Percentiles rank a stretch among this genome's conserved stretches.
phyloP scores from a whole-genome alignment of 345 rosid species.

The Gossypium mustelinum region DNA sequence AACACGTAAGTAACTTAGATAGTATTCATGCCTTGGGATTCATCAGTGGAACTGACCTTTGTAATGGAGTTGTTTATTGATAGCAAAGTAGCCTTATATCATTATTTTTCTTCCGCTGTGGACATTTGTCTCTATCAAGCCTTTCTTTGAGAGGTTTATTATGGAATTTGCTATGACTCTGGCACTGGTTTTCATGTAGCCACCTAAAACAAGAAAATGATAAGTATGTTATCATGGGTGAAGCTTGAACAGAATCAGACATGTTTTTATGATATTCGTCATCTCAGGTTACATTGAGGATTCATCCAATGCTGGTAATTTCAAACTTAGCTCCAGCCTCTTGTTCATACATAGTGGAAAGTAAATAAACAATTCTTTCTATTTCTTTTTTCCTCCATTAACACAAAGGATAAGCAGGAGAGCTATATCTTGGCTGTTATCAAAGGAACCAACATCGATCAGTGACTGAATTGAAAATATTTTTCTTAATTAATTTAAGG shows the following conservation, averaged over 20 bases:
- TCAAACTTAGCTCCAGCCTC: not conserved
- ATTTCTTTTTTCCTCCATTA: not conserved
- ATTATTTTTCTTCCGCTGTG: not conserved
- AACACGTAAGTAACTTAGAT: not conserved
- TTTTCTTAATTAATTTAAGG: not conserved
- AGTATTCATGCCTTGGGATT: not conserved
- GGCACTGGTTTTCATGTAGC: slow-evolving; percentile 94
- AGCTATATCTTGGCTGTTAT: not conserved
- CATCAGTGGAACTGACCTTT: not conserved
- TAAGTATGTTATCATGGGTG: not conserved
- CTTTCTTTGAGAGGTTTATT: slow-evolving; percentile 56
- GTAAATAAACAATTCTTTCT: not conserved
- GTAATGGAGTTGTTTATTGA: not conserved
- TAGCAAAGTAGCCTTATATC: not conserved
- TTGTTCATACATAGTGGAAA: not conserved
- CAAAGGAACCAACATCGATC: not conserved
- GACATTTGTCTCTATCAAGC: slow-evolving; percentile 34
- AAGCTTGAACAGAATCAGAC: not conserved
- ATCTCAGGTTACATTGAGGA: not conserved
- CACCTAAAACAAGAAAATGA: slow-evolving; percentile 52
- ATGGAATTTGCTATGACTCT: slow-evolving; percentile 82
- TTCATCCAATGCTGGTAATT: not conserved
- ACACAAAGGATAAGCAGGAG: not conserved
- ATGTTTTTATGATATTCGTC: not conserved
- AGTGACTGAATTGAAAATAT: not conserved